These are phyloP conservation scores for Gossypium australe DNA, from an alignment of 345 rosid genomes.

Conservation along the genomic window DNA sequence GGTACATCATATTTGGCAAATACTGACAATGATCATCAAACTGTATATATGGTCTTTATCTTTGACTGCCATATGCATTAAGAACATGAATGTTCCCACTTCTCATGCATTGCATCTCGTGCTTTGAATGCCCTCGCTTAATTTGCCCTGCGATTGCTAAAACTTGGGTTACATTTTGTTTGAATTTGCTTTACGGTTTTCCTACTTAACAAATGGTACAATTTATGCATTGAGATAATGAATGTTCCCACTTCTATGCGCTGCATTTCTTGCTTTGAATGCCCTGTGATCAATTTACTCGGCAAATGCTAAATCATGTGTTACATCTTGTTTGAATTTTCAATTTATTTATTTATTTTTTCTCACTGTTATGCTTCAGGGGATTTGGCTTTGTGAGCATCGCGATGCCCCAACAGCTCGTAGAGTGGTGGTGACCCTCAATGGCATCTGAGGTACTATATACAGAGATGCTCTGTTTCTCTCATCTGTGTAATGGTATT, in stretches of 20 bases:
- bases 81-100: not conserved
- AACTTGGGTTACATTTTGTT: not conserved
- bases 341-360: not conserved
- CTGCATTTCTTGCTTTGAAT: too few species aligned
- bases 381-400: conserved; percentile 96
- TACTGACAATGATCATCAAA: not conserved
- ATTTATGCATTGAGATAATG: not conserved
- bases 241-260: too few species aligned
- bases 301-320: too few species aligned
- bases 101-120: not conserved
- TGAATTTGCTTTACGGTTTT: not conserved
- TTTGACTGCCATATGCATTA: not conserved
- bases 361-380: conserved; percentile 39
- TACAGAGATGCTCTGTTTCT: not conserved
- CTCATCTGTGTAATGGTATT: not conserved
- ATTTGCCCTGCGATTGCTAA: not conserved
- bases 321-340: too few species aligned
- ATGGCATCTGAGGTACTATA: conserved; percentile 38
- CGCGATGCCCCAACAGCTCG: conserved; percentile 81
- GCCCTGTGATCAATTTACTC: too few species aligned
- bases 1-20: conserved; percentile 31
- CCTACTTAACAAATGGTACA: not conserved
- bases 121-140: not conserved
- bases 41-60: not conserved
- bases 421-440: conserved; percentile 78